Evolutionary conservation across 148 eudicot genomes (phyloP).

Genomic region (Agrostemma githago): DNA sequence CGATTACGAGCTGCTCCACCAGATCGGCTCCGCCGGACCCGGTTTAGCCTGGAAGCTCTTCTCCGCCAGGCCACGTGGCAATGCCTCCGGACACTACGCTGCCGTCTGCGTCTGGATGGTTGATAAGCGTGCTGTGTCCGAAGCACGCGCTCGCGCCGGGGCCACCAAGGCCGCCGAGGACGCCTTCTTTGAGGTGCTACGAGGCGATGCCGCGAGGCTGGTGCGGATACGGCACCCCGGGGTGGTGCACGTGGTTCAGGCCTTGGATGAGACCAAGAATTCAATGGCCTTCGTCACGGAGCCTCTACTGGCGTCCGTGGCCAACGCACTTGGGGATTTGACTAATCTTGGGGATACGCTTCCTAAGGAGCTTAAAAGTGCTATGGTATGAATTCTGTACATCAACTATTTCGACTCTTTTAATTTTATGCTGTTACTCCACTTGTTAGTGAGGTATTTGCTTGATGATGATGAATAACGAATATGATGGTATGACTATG

Average conservation of each 20-base stretch:
- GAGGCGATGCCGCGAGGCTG: slow-evolving; percentile 71
- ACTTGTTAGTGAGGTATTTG: not conserved
- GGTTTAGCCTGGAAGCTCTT: slow-evolving; percentile 83
- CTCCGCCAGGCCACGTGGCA: slow-evolving; percentile 70
- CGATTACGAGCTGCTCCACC: slow-evolving; percentile 72
- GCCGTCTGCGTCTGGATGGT: slow-evolving; percentile 87
- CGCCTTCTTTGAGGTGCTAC: slow-evolving; percentile 58
- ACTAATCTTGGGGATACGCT: slow-evolving; percentile 47
- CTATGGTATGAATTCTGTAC: slow-evolving; percentile 37
- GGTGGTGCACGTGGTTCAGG: slow-evolving; percentile 90
- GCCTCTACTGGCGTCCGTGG: slow-evolving; percentile 79
- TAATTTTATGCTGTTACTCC: not conserved
- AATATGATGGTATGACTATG: not conserved
- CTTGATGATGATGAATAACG: not conserved
- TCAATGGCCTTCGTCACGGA: slow-evolving; percentile 98
- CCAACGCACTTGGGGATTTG: slow-evolving; percentile 75
- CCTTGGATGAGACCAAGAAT: slow-evolving; percentile 85
- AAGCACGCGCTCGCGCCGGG: slow-evolving; percentile 60
- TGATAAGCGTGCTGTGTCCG: slow-evolving; percentile 59
- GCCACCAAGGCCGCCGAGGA: slow-evolving; percentile 75
- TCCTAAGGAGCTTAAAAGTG: slow-evolving; percentile 42
- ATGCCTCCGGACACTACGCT: slow-evolving; percentile 50
- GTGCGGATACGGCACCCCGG: slow-evolving; percentile 94
- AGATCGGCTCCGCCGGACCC: slow-evolving; percentile 96
- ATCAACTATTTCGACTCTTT: not conserved